Conservation (phyloP, 192 early-diverging fungal genomes). For the Chytriomyces sp. region DNA sequence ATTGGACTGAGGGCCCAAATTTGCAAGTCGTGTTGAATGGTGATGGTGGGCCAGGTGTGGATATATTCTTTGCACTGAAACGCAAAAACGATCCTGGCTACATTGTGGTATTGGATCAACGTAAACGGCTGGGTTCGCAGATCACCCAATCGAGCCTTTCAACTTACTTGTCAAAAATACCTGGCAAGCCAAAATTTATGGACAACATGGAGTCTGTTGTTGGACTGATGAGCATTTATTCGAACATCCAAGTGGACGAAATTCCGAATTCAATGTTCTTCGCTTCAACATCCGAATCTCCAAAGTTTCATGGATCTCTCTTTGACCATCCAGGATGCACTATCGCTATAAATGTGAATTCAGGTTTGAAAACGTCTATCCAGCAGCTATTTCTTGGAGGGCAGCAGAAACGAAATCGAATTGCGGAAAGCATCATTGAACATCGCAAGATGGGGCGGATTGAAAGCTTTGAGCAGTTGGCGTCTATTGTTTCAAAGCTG, state of each 20-base stretch:
- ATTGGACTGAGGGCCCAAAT: constrained; percentile 18
- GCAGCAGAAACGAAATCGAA: neutral
- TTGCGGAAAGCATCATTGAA: neutral
- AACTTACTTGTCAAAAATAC: constrained; percentile 26
- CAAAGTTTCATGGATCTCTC: constrained; percentile 26
- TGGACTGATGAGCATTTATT: constrained; percentile 34
- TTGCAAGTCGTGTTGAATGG: constrained; percentile 33
- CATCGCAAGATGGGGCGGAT: constrained; percentile 14
- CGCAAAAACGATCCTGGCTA: constrained; percentile 18
- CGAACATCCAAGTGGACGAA: neutral
- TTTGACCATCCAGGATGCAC: constrained; percentile 32
- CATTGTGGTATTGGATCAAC: constrained; percentile 31
- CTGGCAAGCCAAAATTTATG: constrained; percentile 14
- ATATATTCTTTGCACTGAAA: constrained; percentile 35
- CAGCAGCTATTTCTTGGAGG: constrained; percentile 7
- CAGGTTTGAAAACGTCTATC: neutral
- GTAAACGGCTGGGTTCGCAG: constrained; percentile 20
- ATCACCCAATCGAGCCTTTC: constrained; percentile 2
- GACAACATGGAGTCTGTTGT: constrained; percentile 5
- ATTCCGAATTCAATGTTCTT: constrained; percentile 28
- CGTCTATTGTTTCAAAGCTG: neutral
- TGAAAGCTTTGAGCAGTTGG: neutral
- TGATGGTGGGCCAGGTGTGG: constrained; percentile 17
- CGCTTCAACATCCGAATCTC: constrained; percentile 8
- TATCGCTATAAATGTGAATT: constrained; percentile 28